Evolutionary conservation across 768 basidiomycete genomes (phyloP).

Genomic region (Mycena amicta): DNA sequence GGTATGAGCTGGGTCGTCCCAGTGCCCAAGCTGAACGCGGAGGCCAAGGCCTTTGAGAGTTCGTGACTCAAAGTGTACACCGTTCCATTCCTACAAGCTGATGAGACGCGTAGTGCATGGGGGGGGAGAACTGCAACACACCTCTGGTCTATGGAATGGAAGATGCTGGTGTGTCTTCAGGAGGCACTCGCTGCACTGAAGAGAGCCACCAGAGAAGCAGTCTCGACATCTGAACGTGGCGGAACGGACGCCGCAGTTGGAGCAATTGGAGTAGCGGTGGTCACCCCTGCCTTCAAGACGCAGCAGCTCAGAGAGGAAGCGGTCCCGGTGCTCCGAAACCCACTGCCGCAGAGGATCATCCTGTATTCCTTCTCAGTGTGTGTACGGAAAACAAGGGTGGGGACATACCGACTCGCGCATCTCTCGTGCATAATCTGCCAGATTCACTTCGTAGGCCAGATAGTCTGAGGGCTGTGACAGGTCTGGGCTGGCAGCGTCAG

Average conservation of each 20-base stretch:
- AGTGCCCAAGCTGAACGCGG: constrained; percentile 22
- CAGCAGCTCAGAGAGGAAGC: constrained; percentile 22
- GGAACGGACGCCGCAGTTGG: not conserved
- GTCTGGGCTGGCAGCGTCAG: too few species aligned
- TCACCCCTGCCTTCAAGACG: constrained; percentile 13
- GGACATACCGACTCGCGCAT: not conserved
- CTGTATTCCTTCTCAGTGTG: not conserved
- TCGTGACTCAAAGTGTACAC: constrained; percentile 1
- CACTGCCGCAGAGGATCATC: constrained; percentile 8
- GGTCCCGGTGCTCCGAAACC: not conserved
- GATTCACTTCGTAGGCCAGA: too few species aligned
- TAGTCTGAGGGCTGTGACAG: too few species aligned
- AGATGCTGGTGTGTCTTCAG: not conserved
- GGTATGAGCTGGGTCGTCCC: not conserved
- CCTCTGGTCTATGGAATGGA: constrained; percentile 20
- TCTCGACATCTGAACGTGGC: constrained; percentile 13
- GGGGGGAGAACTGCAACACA: constrained; percentile 1
- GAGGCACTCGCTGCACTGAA: constrained; percentile 11
- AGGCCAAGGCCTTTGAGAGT: constrained; percentile 14
- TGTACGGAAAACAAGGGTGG: not conserved
- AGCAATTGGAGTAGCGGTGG: not conserved
- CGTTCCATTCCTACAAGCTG: constrained; percentile 18
- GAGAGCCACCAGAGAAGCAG: constrained; percentile 8
- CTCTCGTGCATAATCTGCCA: too few species aligned
- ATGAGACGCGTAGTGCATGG: not conserved